A percentile compares a stretch with the other conserved stretches of the same genome.
These are phyloP conservation scores for Boletus vermiculosoides DNA, from an alignment of 768 basidiomycete species.

Conservation along the genomic window DNA sequence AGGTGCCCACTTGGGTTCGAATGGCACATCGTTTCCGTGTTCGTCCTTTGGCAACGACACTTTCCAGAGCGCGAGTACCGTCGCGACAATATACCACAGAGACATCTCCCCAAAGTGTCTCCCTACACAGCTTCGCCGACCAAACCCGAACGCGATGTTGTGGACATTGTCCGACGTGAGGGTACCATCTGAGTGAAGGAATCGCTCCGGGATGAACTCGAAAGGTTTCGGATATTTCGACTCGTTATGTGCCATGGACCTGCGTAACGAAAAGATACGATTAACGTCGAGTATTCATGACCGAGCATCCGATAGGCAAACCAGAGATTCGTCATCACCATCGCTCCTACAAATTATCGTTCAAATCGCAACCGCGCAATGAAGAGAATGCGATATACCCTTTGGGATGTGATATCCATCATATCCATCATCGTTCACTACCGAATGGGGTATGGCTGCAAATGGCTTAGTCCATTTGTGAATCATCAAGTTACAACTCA, in stretches of 20 bases:
- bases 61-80: conserved; percentile 18
- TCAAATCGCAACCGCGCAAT: background rate
- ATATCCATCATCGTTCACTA: conserved; percentile 17
- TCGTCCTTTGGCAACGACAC: conserved; percentile 12
- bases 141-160: conserved; percentile 21
- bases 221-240: conserved; percentile 38
- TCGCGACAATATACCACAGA: conserved; percentile 17
- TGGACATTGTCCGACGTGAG: conserved; percentile 15
- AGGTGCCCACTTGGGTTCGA: conserved; percentile 11
- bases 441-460: conserved; percentile 16
- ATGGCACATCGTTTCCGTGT: conserved; percentile 5
- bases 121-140: conserved; percentile 23
- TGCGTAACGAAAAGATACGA: background rate
- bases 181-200: conserved; percentile 28
- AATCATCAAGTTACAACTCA: conserved; percentile 9
- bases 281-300: background rate
- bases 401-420: conserved; percentile 15
- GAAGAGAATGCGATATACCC: background rate
- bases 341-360: conserved; percentile 11
- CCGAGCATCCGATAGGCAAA: conserved; percentile 1
- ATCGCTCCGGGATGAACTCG: conserved; percentile 34
- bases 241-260: conserved; percentile 20
- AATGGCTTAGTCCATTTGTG: background rate
- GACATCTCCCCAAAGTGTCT: conserved; percentile 16
- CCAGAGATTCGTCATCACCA: conserved; percentile 32